Base-by-base conservation (phyloP, 192 early-diverging fungal genomes). In the Helicostylum pulchrum region DNA sequence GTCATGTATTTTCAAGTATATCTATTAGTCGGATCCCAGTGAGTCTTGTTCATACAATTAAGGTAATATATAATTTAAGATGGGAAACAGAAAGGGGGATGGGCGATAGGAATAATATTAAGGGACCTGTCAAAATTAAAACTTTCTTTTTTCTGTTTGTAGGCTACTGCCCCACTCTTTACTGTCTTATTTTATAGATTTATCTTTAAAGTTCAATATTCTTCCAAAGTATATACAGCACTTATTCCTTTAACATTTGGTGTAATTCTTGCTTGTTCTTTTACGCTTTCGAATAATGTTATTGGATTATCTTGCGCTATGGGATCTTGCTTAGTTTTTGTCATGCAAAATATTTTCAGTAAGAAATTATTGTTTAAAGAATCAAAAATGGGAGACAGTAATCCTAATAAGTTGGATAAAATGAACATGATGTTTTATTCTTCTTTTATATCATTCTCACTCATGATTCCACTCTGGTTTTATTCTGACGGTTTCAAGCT, bases 391-490 rank as follows among this genome's bases (percentile, higher is more conserved):
- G 54, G 47, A 19, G 72, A 60, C 11, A 42, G 51, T 7, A 78
- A 85, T 20, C 62, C 73, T 11, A 77, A 81, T 58, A 89, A 87
- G 58, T 77, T 95, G 6, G 94, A 95, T 80, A 93, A 95, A 78
- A 76, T 90, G 66, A 95, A 92, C 69, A 73, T 94, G 32, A 69
- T 92, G n/a, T 94, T 94, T 65, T 92, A 93, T 71, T 91, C 89
- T 0, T 79, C 87, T 11, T 75, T 78, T 15, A 75, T 88, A 47
- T 84, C 90, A 5, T 89, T 91, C 31, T 54, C 86, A 12, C 70
- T 94, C 21, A 91, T 93, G 91, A 71, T 81, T 17, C 93, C 93
- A 4, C 58, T 95, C 10, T 93, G 91, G 90, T 57, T 88, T 14
- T 89, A 82, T 67, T 81, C 86, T 9, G 93, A 95, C 47, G 90